Percentiles rank a stretch among this genome's conserved stretches.
Evolutionary conservation across 2,329 filamentous ascomycete species (phyloP).

Genomic region (Thermoascus crustaceus): DNA sequence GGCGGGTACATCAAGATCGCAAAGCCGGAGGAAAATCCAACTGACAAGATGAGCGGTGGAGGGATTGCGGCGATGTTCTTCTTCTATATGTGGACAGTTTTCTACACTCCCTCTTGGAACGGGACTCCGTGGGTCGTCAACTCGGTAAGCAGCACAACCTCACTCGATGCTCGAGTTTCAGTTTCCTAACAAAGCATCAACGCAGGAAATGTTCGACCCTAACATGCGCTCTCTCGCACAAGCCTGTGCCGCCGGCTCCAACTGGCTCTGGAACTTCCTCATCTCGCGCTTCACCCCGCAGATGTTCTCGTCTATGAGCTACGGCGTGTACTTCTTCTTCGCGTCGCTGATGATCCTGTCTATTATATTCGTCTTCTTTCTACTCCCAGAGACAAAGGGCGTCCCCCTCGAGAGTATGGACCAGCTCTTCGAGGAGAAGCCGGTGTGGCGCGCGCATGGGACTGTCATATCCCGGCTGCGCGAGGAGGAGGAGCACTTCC

Average conservation of each 20-base stretch:
- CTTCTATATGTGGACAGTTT: constrained; percentile 66
- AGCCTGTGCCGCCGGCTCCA: constrained; percentile 45
- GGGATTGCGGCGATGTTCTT: constrained; percentile 47
- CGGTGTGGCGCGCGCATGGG: constrained; percentile 16
- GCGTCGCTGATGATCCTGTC: constrained; percentile 51
- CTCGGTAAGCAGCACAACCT: too few relatives aligned
- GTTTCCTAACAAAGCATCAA: too few relatives aligned
- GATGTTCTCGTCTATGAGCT: constrained; percentile 30
- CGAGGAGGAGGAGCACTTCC: constrained; percentile 15
- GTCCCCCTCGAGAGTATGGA: constrained; percentile 57
- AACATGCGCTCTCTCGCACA: constrained; percentile 59
- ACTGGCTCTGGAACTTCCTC: constrained; percentile 13
- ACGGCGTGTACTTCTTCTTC: constrained; percentile 59
- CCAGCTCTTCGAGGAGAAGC: constrained; percentile 40
- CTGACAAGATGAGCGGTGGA: constrained; percentile 14
- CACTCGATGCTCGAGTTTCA: too few relatives aligned
- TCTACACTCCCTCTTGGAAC: constrained; percentile 66
- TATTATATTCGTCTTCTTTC: constrained; percentile 49
- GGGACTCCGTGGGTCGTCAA: constrained; percentile 70
- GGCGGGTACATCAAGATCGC: constrained; percentile 31
- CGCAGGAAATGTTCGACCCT: constrained; percentile 58
- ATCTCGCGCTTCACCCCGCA: constrained; percentile 17
- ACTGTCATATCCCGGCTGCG: constrained; percentile 12
- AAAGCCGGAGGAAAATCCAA: constrained; percentile 20
- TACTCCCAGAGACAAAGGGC: constrained; percentile 55